phyloP scores from a whole-genome alignment of 2,329 filamentous ascomycete species.

The Pseudogymnoascus sp. region DNA sequence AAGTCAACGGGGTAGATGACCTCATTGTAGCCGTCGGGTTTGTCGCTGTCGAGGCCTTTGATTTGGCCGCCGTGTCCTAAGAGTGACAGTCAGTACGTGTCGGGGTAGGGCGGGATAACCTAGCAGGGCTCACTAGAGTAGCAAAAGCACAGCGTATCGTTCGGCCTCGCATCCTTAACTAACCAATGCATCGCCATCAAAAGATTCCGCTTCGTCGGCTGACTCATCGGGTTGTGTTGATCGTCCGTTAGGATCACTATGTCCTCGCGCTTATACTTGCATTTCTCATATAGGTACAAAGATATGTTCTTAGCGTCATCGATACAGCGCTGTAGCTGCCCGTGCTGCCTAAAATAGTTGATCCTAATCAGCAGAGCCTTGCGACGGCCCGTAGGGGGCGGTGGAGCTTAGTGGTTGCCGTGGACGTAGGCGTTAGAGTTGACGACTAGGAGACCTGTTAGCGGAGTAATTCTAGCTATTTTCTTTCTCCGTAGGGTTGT shows the following conservation, averaged over 20 bases:
- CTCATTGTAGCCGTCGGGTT: conserved; percentile 76
- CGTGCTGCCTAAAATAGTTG: conserved; percentile 91
- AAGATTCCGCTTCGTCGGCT: conserved; percentile 93
- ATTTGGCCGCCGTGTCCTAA: conserved; percentile 77
- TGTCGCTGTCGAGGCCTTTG: conserved; percentile 70
- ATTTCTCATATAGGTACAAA: conserved; percentile 83
- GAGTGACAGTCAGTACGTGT: not conserved
- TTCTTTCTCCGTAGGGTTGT: too few relatives aligned
- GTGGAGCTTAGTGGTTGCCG: conserved; percentile 55
- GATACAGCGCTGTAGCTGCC: conserved; percentile 87
- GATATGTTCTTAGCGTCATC: conserved; percentile 99
- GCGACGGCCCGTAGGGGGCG: conserved; percentile 70
- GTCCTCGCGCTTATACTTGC: conserved; percentile 88
- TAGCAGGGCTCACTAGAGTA: conserved; percentile 65
- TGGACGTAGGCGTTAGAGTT: conserved; percentile 51
- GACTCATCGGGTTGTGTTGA: conserved; percentile 94
- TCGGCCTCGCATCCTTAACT: conserved; percentile 84
- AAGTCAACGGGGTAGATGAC: conserved; percentile 85
- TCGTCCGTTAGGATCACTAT: conserved; percentile 97
- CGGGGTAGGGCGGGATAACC: too few relatives aligned
- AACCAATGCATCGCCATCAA: conserved; percentile 96
- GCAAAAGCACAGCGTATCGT: conserved; percentile 96
- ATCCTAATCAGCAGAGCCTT: conserved; percentile 92
- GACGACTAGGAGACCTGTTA: conserved; percentile 36
- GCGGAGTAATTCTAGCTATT: too few relatives aligned